phyloP scores from a whole-genome alignment of 139 green algal species.

The Ettlia oleoabundans region DNA sequence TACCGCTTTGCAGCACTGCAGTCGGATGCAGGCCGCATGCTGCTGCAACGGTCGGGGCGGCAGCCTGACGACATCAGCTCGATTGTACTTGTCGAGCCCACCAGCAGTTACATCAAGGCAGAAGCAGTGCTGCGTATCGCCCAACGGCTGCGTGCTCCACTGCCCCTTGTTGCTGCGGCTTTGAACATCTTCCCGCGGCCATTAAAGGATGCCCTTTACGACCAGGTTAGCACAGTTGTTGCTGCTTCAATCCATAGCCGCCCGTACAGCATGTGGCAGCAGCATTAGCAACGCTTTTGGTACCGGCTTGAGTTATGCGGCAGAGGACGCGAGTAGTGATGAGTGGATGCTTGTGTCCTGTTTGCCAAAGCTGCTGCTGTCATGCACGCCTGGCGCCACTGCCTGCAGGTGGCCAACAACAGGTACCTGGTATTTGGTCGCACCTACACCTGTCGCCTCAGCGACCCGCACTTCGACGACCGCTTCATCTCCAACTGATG shows the following conservation, averaged over 20 bases:
- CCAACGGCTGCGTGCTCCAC: slow-evolving; percentile 52
- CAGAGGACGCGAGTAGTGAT: no score
- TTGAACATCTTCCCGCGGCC: slow-evolving; percentile 50
- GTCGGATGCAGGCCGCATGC: slow-evolving; percentile 57
- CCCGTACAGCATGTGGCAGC: no score
- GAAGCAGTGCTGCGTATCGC: slow-evolving; percentile 73
- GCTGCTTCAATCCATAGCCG: no score
- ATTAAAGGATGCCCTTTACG: slow-evolving; percentile 68
- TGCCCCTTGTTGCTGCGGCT: slow-evolving; percentile 58
- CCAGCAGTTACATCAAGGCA: slow-evolving; percentile 58
- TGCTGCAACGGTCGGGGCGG: slow-evolving; percentile 74
- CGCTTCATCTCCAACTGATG: slow-evolving; percentile 14
- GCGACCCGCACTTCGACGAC: slow-evolving; percentile 33
- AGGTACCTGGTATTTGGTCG: slow-evolving; percentile 72
- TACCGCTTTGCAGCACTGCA: slow-evolving; percentile 84
- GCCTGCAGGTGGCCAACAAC: no score
- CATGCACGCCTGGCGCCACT: background rate
- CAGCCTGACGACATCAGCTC: slow-evolving; percentile 80
- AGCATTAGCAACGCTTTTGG: background rate
- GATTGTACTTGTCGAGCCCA: slow-evolving; percentile 79
- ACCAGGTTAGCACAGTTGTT: no score
- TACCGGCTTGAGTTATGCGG: no score
- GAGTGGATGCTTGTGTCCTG: no score
- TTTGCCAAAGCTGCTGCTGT: background rate
- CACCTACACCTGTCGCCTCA: slow-evolving; percentile 57